Evolutionary conservation across 495 filamentous ascomycete species (phyloP).

Genomic region (Daldinia vernicosa): DNA sequence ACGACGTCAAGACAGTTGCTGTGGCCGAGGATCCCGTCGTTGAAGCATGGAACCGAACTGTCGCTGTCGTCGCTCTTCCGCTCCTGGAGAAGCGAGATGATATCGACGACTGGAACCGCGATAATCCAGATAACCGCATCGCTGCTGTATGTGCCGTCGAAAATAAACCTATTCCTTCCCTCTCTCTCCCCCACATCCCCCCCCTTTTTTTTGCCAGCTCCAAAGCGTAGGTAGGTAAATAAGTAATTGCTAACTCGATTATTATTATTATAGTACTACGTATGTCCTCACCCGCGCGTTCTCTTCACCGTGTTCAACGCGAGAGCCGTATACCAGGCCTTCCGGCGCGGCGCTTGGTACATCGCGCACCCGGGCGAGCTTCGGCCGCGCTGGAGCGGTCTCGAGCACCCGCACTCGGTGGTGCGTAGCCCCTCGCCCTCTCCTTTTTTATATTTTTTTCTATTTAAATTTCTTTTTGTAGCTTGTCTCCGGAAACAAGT

Average conservation of each 20-base stretch:
- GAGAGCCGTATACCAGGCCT: conserved; percentile 14
- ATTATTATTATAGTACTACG: not conserved
- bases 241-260: not conserved
- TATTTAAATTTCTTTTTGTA: no score
- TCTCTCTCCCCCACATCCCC: no score
- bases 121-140: conserved; percentile 10
- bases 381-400: conserved; percentile 20
- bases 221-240: no score
- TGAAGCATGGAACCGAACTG: not conserved
- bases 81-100: conserved; percentile 18
- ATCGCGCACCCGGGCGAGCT: not conserved
- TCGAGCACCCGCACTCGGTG: conserved; percentile 7
- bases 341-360: conserved; percentile 18
- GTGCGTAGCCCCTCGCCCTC: not conserved
- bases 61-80: not conserved
- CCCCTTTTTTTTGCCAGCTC: no score
- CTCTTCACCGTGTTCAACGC: conserved; percentile 16
- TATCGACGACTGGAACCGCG: conserved; percentile 23
- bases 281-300: conserved; percentile 10
- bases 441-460: no score
- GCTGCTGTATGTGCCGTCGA: conserved; percentile 7
- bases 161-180: not conserved
- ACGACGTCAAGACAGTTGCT: not conserved
- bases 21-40: not conserved
- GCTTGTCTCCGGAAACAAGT: no score